These are phyloP conservation scores for Solanum phureja DNA, from an alignment of 257 asterid species.

Conservation along the genomic window DNA sequence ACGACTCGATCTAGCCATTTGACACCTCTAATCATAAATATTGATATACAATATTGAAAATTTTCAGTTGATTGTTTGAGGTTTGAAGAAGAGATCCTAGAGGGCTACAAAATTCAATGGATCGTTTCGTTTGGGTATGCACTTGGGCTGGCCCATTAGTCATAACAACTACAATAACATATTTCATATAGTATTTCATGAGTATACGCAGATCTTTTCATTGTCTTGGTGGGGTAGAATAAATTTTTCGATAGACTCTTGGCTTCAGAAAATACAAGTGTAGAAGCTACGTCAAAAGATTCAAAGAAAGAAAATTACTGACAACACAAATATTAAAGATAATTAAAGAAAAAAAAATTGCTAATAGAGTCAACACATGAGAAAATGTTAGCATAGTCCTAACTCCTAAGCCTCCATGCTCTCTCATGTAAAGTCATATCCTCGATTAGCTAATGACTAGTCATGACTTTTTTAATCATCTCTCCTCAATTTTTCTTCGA, in stretches of 20 bases:
- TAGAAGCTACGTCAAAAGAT: background rate
- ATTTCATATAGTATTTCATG: too few species aligned
- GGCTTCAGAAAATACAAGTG: too few species aligned
- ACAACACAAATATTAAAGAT: too few species aligned
- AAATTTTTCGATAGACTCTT: too few species aligned
- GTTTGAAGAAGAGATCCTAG: background rate
- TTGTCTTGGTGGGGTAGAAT: too few species aligned
- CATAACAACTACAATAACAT: background rate
- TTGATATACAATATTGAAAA: background rate
- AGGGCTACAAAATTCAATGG: background rate
- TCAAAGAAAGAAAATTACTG: background rate
- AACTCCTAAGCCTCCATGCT: too few species aligned
- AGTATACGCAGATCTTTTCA: rapidly evolving
- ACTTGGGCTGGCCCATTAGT: background rate
- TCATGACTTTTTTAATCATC: too few species aligned
- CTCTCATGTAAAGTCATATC: too few species aligned
- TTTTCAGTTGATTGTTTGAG: background rate
- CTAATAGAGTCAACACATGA: too few species aligned
- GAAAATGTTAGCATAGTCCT: background rate
- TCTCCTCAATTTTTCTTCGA: too few species aligned
- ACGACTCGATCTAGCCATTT: background rate
- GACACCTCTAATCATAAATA: background rate
- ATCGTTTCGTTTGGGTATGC: background rate
- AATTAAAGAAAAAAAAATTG: too few species aligned
- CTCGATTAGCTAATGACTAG: too few species aligned